Base-by-base conservation (phyloP, 129 eudicot genomes). In the Sambucus nigra region DNA sequence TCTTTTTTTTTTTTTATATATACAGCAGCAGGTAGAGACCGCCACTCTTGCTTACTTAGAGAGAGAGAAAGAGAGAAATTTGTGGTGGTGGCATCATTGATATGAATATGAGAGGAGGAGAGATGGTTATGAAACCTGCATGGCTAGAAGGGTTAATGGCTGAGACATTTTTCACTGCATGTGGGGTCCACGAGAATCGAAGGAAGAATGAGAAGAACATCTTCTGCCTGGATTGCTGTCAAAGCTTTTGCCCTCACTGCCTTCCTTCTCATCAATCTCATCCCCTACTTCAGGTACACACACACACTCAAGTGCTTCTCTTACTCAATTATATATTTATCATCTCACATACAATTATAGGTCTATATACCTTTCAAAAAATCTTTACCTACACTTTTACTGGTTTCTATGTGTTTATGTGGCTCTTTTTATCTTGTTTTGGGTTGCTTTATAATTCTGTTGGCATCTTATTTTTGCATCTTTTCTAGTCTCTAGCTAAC, bases 181-280 rank as follows among this genome's bases (percentile, higher is more conserved):
- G 96, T 73, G 80, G 74, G 74, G 49, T 62, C 69, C 96, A 87
- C 73, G 73, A 76, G 40, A 62, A 61, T 52, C 61, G 63, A 60
- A 73, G 85, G 70, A 87, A 82, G 72, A 87, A 87, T 68, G 96
- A 87, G 55, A 87, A 82, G 58, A 87, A 87, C 82, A 76, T 82
- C 55, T 87, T 64, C 68, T 87, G 96, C 76, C 73, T 87, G 73
- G 70, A 64, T 59, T 87, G 96, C 46, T 82, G 86, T 53, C 96
- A 64, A 61, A 76, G 83, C 73, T 79, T 87, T 61, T 87, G 96
- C 88, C 85, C 85, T 76, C 96, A 87, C 83, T 87, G 94, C 53
- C 82, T 87, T 26, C 85, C 88, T 58, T 51, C 85, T 79, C 96
- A 87, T 57, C 80, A 59, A 73, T 66, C 82, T 23, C 96, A 87